These are phyloP conservation scores for Aspergillus fumigatus DNA, from an alignment of 2,329 filamentous ascomycete species.

Conservation along the genomic window DNA sequence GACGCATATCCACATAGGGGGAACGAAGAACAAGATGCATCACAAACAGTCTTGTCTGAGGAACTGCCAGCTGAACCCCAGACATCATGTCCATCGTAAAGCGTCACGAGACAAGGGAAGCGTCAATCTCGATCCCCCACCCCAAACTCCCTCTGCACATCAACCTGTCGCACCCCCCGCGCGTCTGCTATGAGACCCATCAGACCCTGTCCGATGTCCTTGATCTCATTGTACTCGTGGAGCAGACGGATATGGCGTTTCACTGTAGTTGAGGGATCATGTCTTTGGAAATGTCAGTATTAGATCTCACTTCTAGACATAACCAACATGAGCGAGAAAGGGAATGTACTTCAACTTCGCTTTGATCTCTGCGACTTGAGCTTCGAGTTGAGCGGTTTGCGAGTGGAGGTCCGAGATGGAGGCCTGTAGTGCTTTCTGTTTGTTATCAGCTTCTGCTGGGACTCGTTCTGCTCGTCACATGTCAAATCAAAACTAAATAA, in stretches of 20 bases:
- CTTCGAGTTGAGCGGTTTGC: slow-evolving; percentile 39
- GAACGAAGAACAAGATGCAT: background rate
- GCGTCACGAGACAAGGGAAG: background rate
- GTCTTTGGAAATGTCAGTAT: slow-evolving; percentile 11
- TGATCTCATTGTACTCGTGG: slow-evolving; percentile 67
- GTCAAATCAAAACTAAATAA: too few relatives aligned
- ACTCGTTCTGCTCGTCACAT: background rate
- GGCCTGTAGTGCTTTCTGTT: slow-evolving; percentile 18
- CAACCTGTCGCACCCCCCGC: slow-evolving; percentile 51
- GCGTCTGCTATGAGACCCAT: slow-evolving; percentile 65
- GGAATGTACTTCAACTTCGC: slow-evolving; percentile 33
- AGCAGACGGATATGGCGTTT: slow-evolving; percentile 61
- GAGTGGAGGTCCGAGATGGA: slow-evolving; percentile 40
- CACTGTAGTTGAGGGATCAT: slow-evolving; percentile 50
- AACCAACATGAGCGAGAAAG: background rate
- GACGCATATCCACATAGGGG: background rate
- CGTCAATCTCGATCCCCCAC: slow-evolving; percentile 34
- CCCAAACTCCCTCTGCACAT: slow-evolving; percentile 40
- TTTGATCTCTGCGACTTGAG: slow-evolving; percentile 30
- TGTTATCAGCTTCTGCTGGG: slow-evolving; percentile 12
- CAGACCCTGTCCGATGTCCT: slow-evolving; percentile 62
- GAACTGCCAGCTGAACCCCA: background rate
- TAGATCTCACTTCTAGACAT: background rate
- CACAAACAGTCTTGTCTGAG: background rate
- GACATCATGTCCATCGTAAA: background rate